These are phyloP conservation scores for Copromyces sp. DNA, from an alignment of 495 filamentous ascomycete species.

Conservation along the genomic window DNA sequence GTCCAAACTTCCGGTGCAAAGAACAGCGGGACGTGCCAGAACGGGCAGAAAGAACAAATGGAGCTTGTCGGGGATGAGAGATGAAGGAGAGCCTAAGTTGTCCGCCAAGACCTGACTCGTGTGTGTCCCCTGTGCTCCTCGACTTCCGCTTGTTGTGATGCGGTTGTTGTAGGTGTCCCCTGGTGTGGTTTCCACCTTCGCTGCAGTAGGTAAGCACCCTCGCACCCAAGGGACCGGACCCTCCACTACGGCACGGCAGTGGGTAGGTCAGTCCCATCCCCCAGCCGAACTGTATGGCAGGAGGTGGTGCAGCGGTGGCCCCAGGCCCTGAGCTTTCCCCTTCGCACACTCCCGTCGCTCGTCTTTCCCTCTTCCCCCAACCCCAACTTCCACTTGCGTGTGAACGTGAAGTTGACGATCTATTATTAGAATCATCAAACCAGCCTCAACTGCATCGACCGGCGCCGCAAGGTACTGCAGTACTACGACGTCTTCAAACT, in stretches of 20 bases:
- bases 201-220: neutral
- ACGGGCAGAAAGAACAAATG: neutral
- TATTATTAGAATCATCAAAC: conserved; percentile 28
- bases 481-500: neutral
- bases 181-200: neutral
- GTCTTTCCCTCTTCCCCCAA: conserved; percentile 18
- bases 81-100: neutral
- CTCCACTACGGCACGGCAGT: neutral
- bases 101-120: neutral
- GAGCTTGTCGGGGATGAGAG: neutral
- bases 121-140: neutral
- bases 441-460: conserved; percentile 27
- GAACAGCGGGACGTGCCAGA: neutral
- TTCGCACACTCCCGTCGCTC: conserved; percentile 9
- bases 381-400: conserved; percentile 7
- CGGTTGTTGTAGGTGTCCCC: neutral
- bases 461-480: conserved; percentile 18
- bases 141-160: neutral
- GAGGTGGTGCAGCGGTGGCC: neutral
- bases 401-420: conserved; percentile 7
- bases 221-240: neutral
- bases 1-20: neutral
- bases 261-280: neutral
- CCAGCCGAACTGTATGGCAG: neutral
- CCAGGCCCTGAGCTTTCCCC: conserved; percentile 6